phyloP scores from a whole-genome alignment of 2,329 filamentous ascomycete species.

The Ilyonectria robusta region DNA sequence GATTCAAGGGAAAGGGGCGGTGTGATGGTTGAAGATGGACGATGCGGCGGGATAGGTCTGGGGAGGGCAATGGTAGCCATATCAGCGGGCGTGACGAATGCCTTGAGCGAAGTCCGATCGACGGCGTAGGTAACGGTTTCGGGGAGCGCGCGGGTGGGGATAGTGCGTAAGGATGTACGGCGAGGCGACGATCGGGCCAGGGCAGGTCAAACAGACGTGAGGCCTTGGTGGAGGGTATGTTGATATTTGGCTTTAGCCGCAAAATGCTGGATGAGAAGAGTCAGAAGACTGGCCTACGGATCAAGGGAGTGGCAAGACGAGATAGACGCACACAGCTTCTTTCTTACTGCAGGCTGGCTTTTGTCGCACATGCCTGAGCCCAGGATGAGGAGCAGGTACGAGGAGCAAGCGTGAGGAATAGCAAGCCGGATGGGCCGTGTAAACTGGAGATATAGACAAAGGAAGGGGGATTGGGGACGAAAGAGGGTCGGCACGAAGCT shows the following conservation, averaged over 20 bases:
- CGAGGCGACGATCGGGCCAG: conserved; percentile 8
- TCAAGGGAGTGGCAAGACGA: conserved; percentile 32
- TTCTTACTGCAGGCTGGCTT: conserved; percentile 35
- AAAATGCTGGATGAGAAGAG: conserved; percentile 33
- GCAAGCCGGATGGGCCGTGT: conserved; percentile 16
- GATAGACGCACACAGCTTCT: conserved; percentile 41
- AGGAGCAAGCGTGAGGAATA: conserved; percentile 26
- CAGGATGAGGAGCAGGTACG: conserved; percentile 31
- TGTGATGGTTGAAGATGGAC: conserved; percentile 59
- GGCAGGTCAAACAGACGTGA: conserved; percentile 31
- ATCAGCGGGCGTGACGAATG: conserved; percentile 30
- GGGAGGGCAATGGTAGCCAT: conserved; percentile 72
- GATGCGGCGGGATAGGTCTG: conserved; percentile 62
- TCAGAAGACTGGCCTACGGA: conserved; percentile 31
- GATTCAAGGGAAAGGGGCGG: conserved; percentile 59
- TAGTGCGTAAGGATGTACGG: conserved; percentile 17
- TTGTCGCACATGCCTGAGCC: conserved; percentile 43
- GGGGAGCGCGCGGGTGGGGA: conserved; percentile 3
- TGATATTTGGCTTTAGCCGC: conserved; percentile 34
- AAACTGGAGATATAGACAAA: conserved; percentile 28
- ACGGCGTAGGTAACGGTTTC: conserved; percentile 5
- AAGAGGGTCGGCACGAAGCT: conserved; percentile 20
- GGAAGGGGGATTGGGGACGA: conserved; percentile 27
- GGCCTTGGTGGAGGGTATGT: conserved; percentile 28
- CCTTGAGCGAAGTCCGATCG: neutral